A percentile compares a stretch with the other conserved stretches of the same genome.
Conservation (phyloP, 805 yeast species). For the Wickerhamiella kurtzmanii region DNA sequence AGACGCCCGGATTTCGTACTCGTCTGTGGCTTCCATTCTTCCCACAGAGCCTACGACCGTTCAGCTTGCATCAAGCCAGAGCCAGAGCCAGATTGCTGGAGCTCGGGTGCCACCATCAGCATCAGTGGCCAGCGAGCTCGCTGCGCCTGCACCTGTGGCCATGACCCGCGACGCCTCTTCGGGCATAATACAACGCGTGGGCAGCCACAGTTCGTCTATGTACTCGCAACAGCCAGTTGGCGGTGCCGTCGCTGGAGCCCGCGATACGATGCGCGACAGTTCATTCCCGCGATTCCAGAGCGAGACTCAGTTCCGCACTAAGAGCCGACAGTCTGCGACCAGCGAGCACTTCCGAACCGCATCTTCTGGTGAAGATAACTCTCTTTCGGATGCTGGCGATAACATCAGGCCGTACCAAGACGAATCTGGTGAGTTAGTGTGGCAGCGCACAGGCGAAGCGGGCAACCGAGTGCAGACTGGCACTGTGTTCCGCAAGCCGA, state of each 20-base stretch:
- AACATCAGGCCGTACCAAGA: constrained; percentile 23
- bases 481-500: constrained; percentile 22
- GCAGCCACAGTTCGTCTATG: constrained; percentile 24
- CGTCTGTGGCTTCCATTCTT: constrained; percentile 64
- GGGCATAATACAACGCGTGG: constrained; percentile 22
- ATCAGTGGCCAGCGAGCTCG: background rate
- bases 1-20: constrained; percentile 46
- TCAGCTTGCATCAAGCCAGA: constrained; percentile 43
- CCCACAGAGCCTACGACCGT: constrained; percentile 70
- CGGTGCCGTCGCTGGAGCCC: constrained; percentile 6
- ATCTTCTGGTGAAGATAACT: constrained; percentile 20
- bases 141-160: background rate
- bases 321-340: background rate
- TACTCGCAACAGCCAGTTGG: constrained; percentile 4
- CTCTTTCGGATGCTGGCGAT: constrained; percentile 15
- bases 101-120: background rate
- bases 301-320: background rate
- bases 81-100: background rate
- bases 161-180: constrained; percentile 24
- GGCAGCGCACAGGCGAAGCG: constrained; percentile 15
- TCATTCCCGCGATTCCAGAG: constrained; percentile 1
- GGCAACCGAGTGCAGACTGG: constrained; percentile 7
- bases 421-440: constrained; percentile 25
- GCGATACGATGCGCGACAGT: background rate
- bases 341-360: constrained; percentile 24